Conservation (phyloP, 192 early-diverging fungal species). For the Linderina pennispora region DNA sequence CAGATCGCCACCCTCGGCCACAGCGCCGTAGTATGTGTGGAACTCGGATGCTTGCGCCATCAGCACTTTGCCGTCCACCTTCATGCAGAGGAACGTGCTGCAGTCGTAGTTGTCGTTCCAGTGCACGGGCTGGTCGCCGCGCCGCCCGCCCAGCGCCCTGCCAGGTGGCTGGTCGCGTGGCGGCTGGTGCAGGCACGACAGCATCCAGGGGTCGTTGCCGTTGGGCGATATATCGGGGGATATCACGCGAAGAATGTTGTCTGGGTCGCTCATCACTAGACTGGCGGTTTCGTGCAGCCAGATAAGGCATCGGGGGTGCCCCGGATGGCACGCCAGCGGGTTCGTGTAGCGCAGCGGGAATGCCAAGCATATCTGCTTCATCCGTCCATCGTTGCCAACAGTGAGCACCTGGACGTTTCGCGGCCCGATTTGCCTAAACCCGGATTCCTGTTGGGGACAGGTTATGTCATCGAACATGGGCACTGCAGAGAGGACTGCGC, state of each 20-base stretch:
- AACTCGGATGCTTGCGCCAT: constrained; percentile 8
- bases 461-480: too few species aligned
- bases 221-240: too few species aligned
- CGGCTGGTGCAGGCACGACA: too few species aligned
- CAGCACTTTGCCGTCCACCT: constrained; percentile 1
- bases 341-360: constrained; percentile 8
- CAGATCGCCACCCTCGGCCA: constrained; percentile 7
- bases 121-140: too few species aligned
- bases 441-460: too few species aligned
- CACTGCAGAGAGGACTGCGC: neutral
- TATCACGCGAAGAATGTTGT: constrained; percentile 17
- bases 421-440: constrained; percentile 5
- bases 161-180: too few species aligned
- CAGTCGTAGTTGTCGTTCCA: constrained; percentile 3
- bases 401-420: constrained; percentile 12
- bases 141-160: too few species aligned
- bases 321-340: constrained; percentile 2
- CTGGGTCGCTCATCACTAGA: constrained; percentile 8
- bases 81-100: neutral
- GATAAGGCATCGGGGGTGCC: too few species aligned
- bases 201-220: neutral
- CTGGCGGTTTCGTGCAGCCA: too few species aligned
- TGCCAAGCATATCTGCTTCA: constrained; percentile 9
- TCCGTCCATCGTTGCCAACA: constrained; percentile 7
- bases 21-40: constrained; percentile 16